Evolutionary conservation across 2,329 filamentous ascomycete species (phyloP).

Genomic region (Pochonia chlamydosporia): DNA sequence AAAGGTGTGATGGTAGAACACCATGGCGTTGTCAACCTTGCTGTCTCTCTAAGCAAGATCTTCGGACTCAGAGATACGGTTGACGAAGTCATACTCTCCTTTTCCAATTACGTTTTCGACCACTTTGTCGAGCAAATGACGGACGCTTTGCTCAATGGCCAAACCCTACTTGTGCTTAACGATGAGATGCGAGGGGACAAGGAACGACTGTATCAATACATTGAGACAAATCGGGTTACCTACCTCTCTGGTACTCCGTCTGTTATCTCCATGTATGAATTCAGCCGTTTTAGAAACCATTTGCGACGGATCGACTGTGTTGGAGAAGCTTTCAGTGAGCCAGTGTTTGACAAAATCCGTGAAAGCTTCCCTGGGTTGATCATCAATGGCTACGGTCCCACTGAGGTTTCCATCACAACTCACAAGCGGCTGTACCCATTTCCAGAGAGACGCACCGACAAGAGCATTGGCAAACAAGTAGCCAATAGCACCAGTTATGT

Average conservation of each 20-base stretch:
- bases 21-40: too few relatives aligned
- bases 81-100: too few relatives aligned
- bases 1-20: too few relatives aligned
- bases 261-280: slow-evolving; percentile 1
- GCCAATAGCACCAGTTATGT: too few relatives aligned
- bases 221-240: not conserved
- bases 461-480: slow-evolving; percentile 1
- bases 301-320: slow-evolving; percentile 1
- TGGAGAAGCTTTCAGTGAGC: slow-evolving; percentile 1
- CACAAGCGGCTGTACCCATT: slow-evolving; percentile 8
- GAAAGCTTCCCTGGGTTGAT: slow-evolving; percentile 8
- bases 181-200: not conserved
- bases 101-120: too few relatives aligned
- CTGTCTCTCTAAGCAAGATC: too few relatives aligned
- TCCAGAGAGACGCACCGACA: slow-evolving; percentile 7
- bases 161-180: not conserved
- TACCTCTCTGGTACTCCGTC: slow-evolving; percentile 1
- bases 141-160: not conserved
- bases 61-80: too few relatives aligned
- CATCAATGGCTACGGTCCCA: slow-evolving; percentile 11
- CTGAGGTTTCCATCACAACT: slow-evolving; percentile 9
- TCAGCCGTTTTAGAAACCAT: not conserved
- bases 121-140: too few relatives aligned
- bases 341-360: slow-evolving; percentile 8
- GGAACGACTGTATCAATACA: not conserved